These are phyloP conservation scores for Cardamine resedifolia DNA, from an alignment of 345 rosid species.

Conservation along the genomic window DNA sequence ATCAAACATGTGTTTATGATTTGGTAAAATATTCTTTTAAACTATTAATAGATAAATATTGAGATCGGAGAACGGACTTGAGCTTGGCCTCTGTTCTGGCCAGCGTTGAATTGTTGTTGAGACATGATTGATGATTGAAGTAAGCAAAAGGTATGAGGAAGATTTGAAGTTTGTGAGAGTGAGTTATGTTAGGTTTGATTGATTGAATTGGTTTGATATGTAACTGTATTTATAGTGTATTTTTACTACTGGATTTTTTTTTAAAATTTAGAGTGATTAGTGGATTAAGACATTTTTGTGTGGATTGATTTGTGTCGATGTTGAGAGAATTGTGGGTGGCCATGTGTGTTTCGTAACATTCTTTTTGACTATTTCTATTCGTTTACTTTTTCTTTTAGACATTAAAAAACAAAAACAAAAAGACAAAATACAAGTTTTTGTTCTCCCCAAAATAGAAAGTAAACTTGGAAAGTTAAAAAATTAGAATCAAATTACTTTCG, in stretches of 20 bases:
- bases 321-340: constrained; percentile 31
- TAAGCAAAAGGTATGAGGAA: background rate
- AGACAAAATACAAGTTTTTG: too few species aligned
- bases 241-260: background rate
- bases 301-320: constrained; percentile 26
- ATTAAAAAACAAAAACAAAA: too few species aligned
- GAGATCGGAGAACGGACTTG: background rate
- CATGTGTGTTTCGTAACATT: constrained; percentile 21
- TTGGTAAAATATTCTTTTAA: too few species aligned
- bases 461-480: background rate
- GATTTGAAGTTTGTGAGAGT: constrained; percentile 1
- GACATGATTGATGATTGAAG: constrained; percentile 31
- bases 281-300: background rate
- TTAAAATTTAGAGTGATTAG: background rate
- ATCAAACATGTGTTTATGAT: background rate
- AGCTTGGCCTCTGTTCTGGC: constrained; percentile 34
- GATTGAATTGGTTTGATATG: constrained; percentile 17
- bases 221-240: constrained; percentile 26
- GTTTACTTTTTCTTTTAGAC: constrained; percentile 5
- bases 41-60: background rate
- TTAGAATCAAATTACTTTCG: background rate
- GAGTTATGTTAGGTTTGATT: constrained; percentile 17
- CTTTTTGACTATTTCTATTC: constrained; percentile 11
- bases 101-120: constrained; percentile 38
- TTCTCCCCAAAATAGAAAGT: background rate